phyloP scores from a whole-genome alignment of 805 yeast species.

The Saccharomycopsis lassenensis region DNA sequence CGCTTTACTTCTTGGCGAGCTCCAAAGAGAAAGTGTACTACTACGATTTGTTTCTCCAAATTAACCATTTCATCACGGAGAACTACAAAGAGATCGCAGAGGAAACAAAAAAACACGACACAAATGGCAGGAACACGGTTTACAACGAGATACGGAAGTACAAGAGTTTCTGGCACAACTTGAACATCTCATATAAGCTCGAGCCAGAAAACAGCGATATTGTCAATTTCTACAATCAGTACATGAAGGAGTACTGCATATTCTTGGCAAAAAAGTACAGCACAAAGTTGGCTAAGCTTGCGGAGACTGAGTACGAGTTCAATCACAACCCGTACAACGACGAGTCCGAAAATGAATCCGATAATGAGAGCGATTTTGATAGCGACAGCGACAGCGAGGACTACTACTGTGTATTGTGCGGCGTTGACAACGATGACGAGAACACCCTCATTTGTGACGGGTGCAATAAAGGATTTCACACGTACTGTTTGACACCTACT shows the following conservation, averaged over 20 bases:
- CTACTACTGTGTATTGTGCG: slow-evolving; percentile 21
- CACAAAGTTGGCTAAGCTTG: slow-evolving; percentile 7
- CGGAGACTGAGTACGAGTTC: slow-evolving; percentile 11
- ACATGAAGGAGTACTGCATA: slow-evolving; percentile 26
- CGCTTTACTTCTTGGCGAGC: slow-evolving; percentile 12
- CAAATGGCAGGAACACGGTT: slow-evolving; percentile 13
- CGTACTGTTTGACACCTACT: slow-evolving; percentile 53
- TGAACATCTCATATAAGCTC: slow-evolving; percentile 9
- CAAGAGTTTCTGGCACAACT: slow-evolving; percentile 22
- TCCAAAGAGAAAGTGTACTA: slow-evolving; percentile 21
- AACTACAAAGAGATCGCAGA: slow-evolving; percentile 2
- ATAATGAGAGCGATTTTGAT: slow-evolving; percentile 22
- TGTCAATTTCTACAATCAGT: slow-evolving; percentile 20
- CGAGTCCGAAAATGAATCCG: slow-evolving; percentile 16
- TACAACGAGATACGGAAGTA: slow-evolving; percentile 17
- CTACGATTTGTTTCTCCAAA: slow-evolving; percentile 30
- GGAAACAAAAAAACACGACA: slow-evolving; percentile 13
- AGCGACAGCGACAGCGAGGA: slow-evolving; percentile 21
- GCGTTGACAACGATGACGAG: slow-evolving; percentile 24
- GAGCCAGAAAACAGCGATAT: slow-evolving; percentile 13
- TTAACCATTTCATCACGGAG: slow-evolving; percentile 19
- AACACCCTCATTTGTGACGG: slow-evolving; percentile 56
- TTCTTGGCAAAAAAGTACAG: slow-evolving; percentile 22
- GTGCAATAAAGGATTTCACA: slow-evolving; percentile 62
- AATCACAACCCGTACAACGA: slow-evolving; percentile 19